These are phyloP conservation scores for Talaromyces sp. DNA, from an alignment of 2,329 filamentous ascomycete species.

Conservation along the genomic window DNA sequence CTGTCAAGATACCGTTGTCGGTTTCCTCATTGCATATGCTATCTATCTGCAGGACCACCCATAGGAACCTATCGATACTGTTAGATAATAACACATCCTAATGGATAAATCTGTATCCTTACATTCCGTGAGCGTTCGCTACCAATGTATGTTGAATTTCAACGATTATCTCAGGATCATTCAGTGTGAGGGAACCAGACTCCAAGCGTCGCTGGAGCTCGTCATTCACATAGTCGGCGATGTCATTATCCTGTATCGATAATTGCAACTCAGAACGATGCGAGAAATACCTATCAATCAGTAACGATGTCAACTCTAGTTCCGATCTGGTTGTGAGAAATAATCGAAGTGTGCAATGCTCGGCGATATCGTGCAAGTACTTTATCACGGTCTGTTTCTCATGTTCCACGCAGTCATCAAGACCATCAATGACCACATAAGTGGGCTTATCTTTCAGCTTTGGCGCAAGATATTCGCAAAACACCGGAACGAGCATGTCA, in stretches of 20 bases:
- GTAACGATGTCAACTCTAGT: not conserved
- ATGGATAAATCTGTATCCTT: not conserved
- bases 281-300: not conserved
- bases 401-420: not conserved
- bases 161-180: not conserved
- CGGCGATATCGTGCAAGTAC: not conserved
- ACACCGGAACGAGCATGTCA: not conserved
- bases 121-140: not conserved
- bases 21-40: slow-evolving; percentile 6
- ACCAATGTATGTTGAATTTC: not conserved
- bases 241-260: not conserved
- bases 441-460: not conserved
- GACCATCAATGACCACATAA: not conserved
- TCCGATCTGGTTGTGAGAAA: not conserved
- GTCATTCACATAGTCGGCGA: slow-evolving; percentile 4
- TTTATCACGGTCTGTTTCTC: not conserved
- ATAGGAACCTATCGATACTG: not conserved
- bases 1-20: not conserved
- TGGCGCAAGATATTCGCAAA: not conserved
- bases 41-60: slow-evolving; percentile 7
- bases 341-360: not conserved
- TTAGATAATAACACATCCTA: not conserved
- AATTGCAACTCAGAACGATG: not conserved
- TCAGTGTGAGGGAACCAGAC: not conserved
- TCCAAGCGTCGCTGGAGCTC: slow-evolving; percentile 1